Conservation (phyloP, 2,329 filamentous ascomycete genomes). For the Pseudocercospora vitis region DNA sequence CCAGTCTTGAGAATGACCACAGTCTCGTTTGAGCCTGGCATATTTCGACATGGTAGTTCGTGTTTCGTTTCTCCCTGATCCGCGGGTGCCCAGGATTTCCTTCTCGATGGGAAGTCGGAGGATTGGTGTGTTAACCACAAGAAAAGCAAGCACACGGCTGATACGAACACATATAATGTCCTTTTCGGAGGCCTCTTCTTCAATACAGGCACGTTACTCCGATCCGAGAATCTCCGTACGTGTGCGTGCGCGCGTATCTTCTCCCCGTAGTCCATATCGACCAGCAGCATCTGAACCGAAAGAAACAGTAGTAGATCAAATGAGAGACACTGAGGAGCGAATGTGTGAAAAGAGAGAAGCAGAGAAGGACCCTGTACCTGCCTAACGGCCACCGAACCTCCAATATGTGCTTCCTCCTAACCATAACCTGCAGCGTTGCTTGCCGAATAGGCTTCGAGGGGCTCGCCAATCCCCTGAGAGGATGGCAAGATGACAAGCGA, state of each 20-base stretch:
- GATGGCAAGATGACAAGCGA: neutral
- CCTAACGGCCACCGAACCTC: neutral
- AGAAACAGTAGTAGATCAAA: neutral
- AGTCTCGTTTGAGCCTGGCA: slow-evolving; percentile 47
- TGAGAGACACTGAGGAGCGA: neutral
- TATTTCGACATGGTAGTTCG: slow-evolving; percentile 19
- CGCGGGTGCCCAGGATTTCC: neutral
- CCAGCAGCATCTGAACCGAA: neutral
- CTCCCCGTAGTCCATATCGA: slow-evolving; percentile 5
- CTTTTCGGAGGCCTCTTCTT: neutral
- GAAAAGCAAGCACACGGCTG: neutral
- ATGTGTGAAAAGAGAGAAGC: neutral
- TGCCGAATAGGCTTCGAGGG: slow-evolving; percentile 8
- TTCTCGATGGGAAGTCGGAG: neutral
- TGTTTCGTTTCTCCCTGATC: neutral
- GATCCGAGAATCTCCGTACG: neutral
- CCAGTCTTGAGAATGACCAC: slow-evolving; percentile 53
- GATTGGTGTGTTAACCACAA: slow-evolving; percentile 2
- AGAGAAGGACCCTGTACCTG: neutral
- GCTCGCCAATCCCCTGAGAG: slow-evolving; percentile 2
- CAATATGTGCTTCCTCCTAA: slow-evolving; percentile 2
- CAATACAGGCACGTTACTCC: neutral
- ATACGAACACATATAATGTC: neutral
- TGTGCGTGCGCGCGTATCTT: slow-evolving; percentile 5
- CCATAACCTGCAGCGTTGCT: neutral